Percentiles rank a stretch among this genome's conserved stretches.
Evolutionary conservation across 1,284 basidiomycete genomes (phyloP).

Genomic region (Exobasidium cylindrosporum): DNA sequence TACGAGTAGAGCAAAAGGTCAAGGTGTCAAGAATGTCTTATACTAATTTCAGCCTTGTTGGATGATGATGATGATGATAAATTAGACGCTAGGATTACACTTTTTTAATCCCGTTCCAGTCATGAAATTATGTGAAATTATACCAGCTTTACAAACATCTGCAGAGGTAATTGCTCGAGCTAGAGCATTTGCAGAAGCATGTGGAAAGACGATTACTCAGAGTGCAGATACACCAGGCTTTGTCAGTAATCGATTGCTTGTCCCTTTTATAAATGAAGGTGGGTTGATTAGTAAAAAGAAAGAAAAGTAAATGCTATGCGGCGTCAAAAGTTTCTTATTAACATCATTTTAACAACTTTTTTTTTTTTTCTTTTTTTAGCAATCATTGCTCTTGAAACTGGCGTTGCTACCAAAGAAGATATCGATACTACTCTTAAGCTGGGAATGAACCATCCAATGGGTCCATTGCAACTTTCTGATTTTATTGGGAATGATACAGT

Average conservation of each 20-base stretch:
- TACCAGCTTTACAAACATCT: constrained; percentile 86
- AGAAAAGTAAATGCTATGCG: no score
- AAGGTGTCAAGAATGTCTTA: no score
- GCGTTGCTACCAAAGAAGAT: constrained; percentile 84
- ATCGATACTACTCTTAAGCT: constrained; percentile 90
- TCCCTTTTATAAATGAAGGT: constrained; percentile 82
- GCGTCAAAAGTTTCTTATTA: no score
- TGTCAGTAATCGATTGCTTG: constrained; percentile 62
- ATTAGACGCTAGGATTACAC: constrained; percentile 65
- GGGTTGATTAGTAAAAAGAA: no score
- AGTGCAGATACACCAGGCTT: constrained; percentile 79
- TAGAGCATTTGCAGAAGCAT: constrained; percentile 76
- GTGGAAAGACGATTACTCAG: constrained; percentile 67
- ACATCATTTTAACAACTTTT: not conserved
- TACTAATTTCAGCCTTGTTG: not conserved
- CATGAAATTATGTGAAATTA: constrained; percentile 88
- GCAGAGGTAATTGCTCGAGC: constrained; percentile 73
- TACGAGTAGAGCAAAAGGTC: no score
- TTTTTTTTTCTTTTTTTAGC: constrained; percentile 57
- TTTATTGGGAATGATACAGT: constrained; percentile 84
- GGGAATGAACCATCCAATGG: constrained; percentile 96
- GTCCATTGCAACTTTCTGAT: constrained; percentile 58
- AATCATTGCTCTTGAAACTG: constrained; percentile 88
- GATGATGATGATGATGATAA: not conserved
- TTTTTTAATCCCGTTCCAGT: constrained; percentile 76